These are phyloP conservation scores for Pseudomassariella vexata DNA, from an alignment of 2,329 filamentous ascomycete species.

Conservation along the genomic window DNA sequence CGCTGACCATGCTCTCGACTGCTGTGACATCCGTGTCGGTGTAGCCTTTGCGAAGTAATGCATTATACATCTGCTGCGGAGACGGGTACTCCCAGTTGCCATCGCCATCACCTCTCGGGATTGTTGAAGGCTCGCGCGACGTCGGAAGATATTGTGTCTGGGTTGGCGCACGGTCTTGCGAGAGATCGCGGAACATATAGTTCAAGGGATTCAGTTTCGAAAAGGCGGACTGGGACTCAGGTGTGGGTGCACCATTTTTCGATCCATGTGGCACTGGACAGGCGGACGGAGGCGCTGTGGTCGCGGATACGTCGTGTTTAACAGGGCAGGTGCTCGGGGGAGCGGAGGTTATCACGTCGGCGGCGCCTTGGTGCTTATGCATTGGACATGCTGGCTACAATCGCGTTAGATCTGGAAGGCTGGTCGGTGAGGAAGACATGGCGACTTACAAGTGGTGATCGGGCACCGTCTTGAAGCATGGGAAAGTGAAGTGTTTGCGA, in stretches of 20 bases:
- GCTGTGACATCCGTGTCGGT: slow-evolving; percentile 89
- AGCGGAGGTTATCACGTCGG: slow-evolving; percentile 35
- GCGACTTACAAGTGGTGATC: slow-evolving; percentile 33
- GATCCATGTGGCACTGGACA: slow-evolving; percentile 41
- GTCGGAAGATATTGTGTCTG: slow-evolving; percentile 73
- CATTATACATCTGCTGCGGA: slow-evolving; percentile 99
- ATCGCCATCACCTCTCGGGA: slow-evolving; percentile 75
- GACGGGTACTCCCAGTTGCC: slow-evolving; percentile 97
- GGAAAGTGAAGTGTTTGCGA: too few species aligned
- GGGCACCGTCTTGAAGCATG: slow-evolving; percentile 19
- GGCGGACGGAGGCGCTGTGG: slow-evolving; percentile 26
- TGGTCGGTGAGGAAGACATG: not conserved
- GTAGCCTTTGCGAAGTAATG: slow-evolving; percentile 91
- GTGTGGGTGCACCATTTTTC: slow-evolving; percentile 18
- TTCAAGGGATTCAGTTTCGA: slow-evolving; percentile 68
- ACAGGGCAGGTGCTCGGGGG: slow-evolving; percentile 24
- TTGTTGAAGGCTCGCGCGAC: slow-evolving; percentile 77
- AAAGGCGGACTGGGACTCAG: slow-evolving; percentile 38
- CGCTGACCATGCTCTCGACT: slow-evolving; percentile 93
- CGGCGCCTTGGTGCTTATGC: slow-evolving; percentile 42
- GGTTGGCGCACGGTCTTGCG: slow-evolving; percentile 68
- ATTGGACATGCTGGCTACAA: slow-evolving; percentile 49
- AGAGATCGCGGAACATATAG: slow-evolving; percentile 88
- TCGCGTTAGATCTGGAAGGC: slow-evolving; percentile 14
- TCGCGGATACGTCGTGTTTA: slow-evolving; percentile 16